Percentiles rank a stretch among this genome's conserved stretches.
Conservation (phyloP, 108 stramenopile species). For the Skeletonema potamos region DNA sequence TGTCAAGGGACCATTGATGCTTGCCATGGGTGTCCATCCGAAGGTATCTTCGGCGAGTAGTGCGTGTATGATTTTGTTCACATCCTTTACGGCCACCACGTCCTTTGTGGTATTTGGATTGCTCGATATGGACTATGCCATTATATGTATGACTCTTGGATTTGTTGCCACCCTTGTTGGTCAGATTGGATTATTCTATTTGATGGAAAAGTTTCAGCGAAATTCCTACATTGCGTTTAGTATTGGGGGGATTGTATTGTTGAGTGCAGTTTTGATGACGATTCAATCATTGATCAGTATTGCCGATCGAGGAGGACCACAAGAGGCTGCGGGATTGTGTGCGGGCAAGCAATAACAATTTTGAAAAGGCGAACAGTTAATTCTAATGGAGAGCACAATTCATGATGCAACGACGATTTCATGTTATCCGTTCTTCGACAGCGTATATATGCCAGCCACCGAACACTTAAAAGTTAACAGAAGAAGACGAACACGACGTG, state of each 20-base stretch:
- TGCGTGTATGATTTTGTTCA: constrained; percentile 94
- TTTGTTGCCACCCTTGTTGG: constrained; percentile 84
- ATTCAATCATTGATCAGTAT: constrained; percentile 55
- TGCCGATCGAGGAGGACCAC: constrained; percentile 32
- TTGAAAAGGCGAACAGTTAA: neutral
- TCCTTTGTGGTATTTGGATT: constrained; percentile 96
- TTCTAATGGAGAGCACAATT: neutral
- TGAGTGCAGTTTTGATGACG: constrained; percentile 86
- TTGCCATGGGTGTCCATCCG: constrained; percentile 96
- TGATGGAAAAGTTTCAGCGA: constrained; percentile 91
- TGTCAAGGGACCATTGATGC: constrained; percentile 93
- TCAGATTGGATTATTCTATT: constrained; percentile 71
- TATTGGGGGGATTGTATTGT: constrained; percentile 90
- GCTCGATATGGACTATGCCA: constrained; percentile 86
- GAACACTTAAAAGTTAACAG: no score
- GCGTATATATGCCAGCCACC: no score
- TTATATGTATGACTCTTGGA: constrained; percentile 80
- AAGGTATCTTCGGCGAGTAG: constrained; percentile 88
- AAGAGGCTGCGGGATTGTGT: constrained; percentile 23
- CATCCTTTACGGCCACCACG: constrained; percentile 85
- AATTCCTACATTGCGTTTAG: constrained; percentile 93
- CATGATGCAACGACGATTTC: neutral
- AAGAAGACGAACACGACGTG: no score
- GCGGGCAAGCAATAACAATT: constrained; percentile 24
- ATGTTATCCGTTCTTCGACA: neutral